Percentiles rank a stretch among this genome's conserved stretches.
Conservation (phyloP, 164 flowering plant species). For the Magnolia kwangsiensis region DNA sequence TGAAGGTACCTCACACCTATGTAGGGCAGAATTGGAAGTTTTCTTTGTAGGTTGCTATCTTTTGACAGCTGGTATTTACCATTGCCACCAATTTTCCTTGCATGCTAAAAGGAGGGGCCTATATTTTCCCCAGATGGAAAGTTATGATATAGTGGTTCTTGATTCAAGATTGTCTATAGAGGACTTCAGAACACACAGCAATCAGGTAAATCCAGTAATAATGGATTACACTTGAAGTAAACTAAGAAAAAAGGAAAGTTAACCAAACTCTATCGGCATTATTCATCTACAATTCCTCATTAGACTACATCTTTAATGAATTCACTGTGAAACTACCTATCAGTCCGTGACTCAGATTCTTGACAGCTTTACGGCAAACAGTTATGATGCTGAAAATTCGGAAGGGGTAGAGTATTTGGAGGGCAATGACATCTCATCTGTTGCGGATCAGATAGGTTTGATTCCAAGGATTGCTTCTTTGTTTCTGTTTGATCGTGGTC, state of each 20-base stretch:
- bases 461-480: not conserved
- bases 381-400: not conserved
- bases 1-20: not conserved
- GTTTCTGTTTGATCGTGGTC: not conserved
- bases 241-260: not conserved
- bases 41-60: not conserved
- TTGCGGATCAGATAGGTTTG: conserved; percentile 14
- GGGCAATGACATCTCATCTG: conserved; percentile 10
- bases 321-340: not conserved
- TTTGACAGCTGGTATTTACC: not conserved
- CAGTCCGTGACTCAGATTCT: conserved; percentile 4
- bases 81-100: not conserved
- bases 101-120: not conserved
- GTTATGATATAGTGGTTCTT: not conserved
- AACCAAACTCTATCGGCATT: not conserved
- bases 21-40: conserved; percentile 2
- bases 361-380: conserved; percentile 1
- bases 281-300: not conserved
- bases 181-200: conserved; percentile 9
- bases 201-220: conserved; percentile 6
- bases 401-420: conserved; percentile 2
- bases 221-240: not conserved
- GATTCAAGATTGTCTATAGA: conserved; percentile 5
- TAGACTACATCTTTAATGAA: not conserved
- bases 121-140: conserved; percentile 5